phyloP scores from a whole-genome alignment of 495 filamentous ascomycete genomes.

The Parathielavia appendiculata region DNA sequence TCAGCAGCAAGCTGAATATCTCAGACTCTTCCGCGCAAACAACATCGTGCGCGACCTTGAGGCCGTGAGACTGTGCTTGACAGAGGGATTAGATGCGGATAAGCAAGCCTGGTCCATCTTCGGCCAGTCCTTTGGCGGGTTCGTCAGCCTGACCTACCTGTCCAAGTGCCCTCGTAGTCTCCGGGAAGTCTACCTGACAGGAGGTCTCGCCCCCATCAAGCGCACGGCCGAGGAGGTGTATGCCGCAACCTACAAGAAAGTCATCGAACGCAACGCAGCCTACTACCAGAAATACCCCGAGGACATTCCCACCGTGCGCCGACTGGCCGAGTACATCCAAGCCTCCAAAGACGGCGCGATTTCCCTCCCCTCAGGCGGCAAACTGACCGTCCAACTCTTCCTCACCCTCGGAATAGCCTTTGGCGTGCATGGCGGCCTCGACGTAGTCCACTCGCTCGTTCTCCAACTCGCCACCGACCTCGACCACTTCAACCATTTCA shows the following conservation, averaged over 20 bases:
- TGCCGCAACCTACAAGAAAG: conserved; percentile 58
- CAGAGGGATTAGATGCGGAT: conserved; percentile 59
- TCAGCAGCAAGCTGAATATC: conserved; percentile 64
- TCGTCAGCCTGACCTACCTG: conserved; percentile 74
- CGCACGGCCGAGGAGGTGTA: conserved; percentile 73
- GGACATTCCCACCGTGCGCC: conserved; percentile 66
- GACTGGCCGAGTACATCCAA: conserved; percentile 57
- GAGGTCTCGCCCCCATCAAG: conserved; percentile 74
- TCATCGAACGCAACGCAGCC: conserved; percentile 56
- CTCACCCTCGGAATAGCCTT: conserved; percentile 70
- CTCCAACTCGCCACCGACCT: conserved; percentile 64
- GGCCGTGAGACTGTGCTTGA: conserved; percentile 70
- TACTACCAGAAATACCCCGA: conserved; percentile 86
- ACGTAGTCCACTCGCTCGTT: conserved; percentile 64
- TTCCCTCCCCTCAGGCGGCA: conserved; percentile 59
- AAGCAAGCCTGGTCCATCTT: conserved; percentile 76
- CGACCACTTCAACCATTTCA: conserved; percentile 64
- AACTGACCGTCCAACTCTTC: conserved; percentile 63
- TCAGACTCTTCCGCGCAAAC: conserved; percentile 85
- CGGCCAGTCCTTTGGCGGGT: conserved; percentile 91
- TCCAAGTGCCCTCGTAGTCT: conserved; percentile 73
- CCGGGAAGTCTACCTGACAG: conserved; percentile 74
- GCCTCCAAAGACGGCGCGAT: conserved; percentile 42
- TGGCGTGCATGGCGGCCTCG: conserved; percentile 70
- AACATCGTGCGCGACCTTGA: conserved; percentile 86